These are phyloP conservation scores for Phenoliferia sp. DNA, from an alignment of 1,284 basidiomycete species.

Conservation along the genomic window DNA sequence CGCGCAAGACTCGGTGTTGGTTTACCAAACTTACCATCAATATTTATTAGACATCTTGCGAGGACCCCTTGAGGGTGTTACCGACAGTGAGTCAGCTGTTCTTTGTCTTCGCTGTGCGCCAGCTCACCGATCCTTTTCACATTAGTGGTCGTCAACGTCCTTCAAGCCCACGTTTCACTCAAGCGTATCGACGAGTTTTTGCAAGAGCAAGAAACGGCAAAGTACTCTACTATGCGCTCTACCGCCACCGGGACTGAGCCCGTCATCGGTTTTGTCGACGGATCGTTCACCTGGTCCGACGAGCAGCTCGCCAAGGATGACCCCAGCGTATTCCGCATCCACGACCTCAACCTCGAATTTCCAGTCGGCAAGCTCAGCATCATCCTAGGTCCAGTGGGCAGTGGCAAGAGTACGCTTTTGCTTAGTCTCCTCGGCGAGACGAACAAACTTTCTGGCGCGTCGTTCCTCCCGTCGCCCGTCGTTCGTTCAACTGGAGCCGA, in stretches of 20 bases:
- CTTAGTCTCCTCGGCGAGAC: constrained; percentile 58
- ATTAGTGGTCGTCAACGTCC: constrained; percentile 46
- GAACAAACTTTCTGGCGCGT: constrained; percentile 47
- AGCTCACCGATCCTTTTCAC: constrained; percentile 12
- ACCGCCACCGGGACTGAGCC: constrained; percentile 41
- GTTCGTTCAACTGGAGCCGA: constrained; percentile 43
- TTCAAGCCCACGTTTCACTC: constrained; percentile 47
- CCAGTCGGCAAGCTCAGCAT: constrained; percentile 50
- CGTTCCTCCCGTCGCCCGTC: constrained; percentile 52
- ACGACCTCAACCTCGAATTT: constrained; percentile 54
- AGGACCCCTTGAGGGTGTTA: constrained; percentile 37
- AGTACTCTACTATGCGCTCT: constrained; percentile 50
- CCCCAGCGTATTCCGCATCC: constrained; percentile 43
- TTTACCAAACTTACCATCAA: neutral
- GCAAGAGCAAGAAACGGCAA: constrained; percentile 52
- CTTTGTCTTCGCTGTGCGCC: neutral
- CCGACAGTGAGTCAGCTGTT: constrained; percentile 19
- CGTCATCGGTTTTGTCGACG: constrained; percentile 50
- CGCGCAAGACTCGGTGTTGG: neutral
- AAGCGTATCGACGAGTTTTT: constrained; percentile 47
- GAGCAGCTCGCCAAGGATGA: constrained; percentile 32
- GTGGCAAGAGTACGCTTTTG: constrained; percentile 48
- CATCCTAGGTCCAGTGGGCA: constrained; percentile 45
- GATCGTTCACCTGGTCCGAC: constrained; percentile 43
- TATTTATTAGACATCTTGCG: constrained; percentile 51